phyloP scores from a whole-genome alignment of 2,329 filamentous ascomycete genomes.

The Rhynchosporium agropyri region DNA sequence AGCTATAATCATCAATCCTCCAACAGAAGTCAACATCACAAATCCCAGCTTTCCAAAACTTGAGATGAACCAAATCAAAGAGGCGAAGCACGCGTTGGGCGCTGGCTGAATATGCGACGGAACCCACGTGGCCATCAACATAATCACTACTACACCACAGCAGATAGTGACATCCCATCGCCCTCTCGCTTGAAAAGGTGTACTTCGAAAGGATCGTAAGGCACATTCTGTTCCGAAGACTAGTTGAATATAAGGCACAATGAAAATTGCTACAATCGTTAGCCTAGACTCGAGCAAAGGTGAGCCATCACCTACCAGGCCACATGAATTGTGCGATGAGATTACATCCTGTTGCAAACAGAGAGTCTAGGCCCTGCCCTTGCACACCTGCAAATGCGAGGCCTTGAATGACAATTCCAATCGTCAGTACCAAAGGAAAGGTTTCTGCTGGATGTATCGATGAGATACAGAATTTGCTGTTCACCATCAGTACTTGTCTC shows the following conservation, averaged over 20 bases:
- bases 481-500: conserved; percentile 27
- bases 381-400: conserved; percentile 60
- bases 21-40: conserved; percentile 54
- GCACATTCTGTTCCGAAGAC: conserved; percentile 66
- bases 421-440: conserved; percentile 58
- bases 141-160: conserved; percentile 52
- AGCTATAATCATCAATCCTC: conserved; percentile 53
- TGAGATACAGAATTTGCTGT: conserved; percentile 41
- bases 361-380: conserved; percentile 54
- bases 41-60: conserved; percentile 62
- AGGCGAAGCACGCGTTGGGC: conserved; percentile 65
- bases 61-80: conserved; percentile 68
- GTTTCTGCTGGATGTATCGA: conserved; percentile 44
- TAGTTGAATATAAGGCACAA: conserved; percentile 66
- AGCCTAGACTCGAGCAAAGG: conserved; percentile 21
- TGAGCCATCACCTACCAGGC: conserved; percentile 52
- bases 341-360: conserved; percentile 56
- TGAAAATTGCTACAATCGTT: conserved; percentile 60
- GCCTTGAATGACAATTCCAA: conserved; percentile 61
- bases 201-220: conserved; percentile 55
- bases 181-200: conserved; percentile 59
- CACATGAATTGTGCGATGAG: conserved; percentile 60
- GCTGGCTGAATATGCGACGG: conserved; percentile 59
- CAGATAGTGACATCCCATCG: conserved; percentile 64
- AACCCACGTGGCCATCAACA: conserved; percentile 59